A percentile compares a stretch with the other conserved stretches of the same genome.
Conservation (phyloP, 768 basidiomycete species). For the Suillus sp. region DNA sequence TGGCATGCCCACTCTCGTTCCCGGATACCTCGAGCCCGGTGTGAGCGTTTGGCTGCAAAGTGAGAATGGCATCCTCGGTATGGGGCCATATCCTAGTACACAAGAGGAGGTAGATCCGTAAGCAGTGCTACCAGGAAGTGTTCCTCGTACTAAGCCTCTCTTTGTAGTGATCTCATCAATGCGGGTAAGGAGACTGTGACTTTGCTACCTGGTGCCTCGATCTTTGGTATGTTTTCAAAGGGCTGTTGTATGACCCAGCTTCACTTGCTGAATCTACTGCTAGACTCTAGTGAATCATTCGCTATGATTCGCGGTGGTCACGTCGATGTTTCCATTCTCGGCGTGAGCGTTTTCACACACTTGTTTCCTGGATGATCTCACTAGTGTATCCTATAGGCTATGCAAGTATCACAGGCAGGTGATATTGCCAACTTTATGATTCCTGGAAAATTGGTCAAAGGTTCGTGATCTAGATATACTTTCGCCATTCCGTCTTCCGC, state of each 20-base stretch:
- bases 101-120: slow-evolving; percentile 79
- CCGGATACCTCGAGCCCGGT: slow-evolving; percentile 71
- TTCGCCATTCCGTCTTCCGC: neutral
- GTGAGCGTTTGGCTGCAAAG: slow-evolving; percentile 89
- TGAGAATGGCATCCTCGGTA: slow-evolving; percentile 88
- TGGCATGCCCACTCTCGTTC: slow-evolving; percentile 89
- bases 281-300: slow-evolving; percentile 91
- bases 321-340: slow-evolving; percentile 90
- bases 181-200: slow-evolving; percentile 96
- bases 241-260: neutral
- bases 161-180: slow-evolving; percentile 81
- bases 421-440: slow-evolving; percentile 99
- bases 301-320: slow-evolving; percentile 98
- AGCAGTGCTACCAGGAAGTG: slow-evolving; percentile 32
- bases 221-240: slow-evolving; percentile 66
- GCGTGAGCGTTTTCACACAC: slow-evolving; percentile 50
- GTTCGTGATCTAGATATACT: slow-evolving; percentile 31
- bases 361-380: slow-evolving; percentile 4
- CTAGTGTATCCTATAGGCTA: slow-evolving; percentile 55
- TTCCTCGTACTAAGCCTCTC: slow-evolving; percentile 11
- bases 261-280: slow-evolving; percentile 11
- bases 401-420: slow-evolving; percentile 92
- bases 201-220: slow-evolving; percentile 85
- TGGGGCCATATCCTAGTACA: slow-evolving; percentile 84
- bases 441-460: slow-evolving; percentile 90